Base-by-base conservation (phyloP, 257 asterid genomes). In the Solanum neorickii region DNA sequence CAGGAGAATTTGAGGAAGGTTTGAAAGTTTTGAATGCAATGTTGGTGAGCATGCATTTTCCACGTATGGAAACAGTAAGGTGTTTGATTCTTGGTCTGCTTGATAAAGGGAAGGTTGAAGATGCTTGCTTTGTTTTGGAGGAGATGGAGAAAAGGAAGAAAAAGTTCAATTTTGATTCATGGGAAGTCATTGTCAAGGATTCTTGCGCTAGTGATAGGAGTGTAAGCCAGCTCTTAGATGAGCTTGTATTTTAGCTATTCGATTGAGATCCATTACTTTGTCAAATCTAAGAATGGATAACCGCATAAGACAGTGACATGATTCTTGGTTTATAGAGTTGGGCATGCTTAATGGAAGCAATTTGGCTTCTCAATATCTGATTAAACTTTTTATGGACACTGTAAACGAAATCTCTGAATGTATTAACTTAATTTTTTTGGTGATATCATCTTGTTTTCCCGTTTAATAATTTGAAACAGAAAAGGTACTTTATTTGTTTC, bases 1-100 rank as follows among this genome's bases (percentile, higher is more conserved):
- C 69, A 0, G 94, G 92, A 83, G 95, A 94, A 89, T 94, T 92
- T 49, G 85, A 83, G 42, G 94, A 92, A 59, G 95, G 94, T 84
- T 88, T 95, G 74, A 94, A 92, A 89, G 95, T 94, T 89, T 91
- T 96, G 86, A 95, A 92, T 88, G 93, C 93, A 39, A 96, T 95
- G 98, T 82, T 93, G 73, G 46, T 88, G 83, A 88, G 94, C 60
- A 90, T 89, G 86, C 98, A 96, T 91, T 83, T 83, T 37, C 99
- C 98, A 1, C 93, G 94, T 2, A 15, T 84, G 2, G 97, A 92
- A 62, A 94, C 97, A 9, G 90, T 93, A 87, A 62, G 86, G 86
- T 86, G 87, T 85, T 73, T 94, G 86, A 86, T 91, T 74, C 18
- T 89, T 72, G 99, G 98, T 49, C 86, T 96, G 91, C 52, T 92